Conservation (phyloP, 1,284 basidiomycete genomes). For the Trichosporon inkin region DNA sequence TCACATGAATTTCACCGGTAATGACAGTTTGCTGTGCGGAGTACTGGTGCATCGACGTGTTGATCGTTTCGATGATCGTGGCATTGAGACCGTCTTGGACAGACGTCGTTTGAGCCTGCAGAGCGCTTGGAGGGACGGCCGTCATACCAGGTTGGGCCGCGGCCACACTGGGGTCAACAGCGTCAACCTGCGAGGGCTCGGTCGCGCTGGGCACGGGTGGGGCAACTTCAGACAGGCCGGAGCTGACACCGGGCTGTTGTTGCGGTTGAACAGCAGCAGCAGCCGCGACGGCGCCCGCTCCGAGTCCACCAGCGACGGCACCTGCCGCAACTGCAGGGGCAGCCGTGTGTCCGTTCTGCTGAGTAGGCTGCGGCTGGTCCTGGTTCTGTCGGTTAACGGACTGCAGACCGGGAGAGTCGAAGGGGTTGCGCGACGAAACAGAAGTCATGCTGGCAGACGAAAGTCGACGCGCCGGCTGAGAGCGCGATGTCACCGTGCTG, state of each 20-base stretch:
- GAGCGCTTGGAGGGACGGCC: too few relatives aligned
- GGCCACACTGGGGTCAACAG: background rate
- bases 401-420: constrained; percentile 37
- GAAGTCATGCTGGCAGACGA: constrained; percentile 1
- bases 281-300: background rate
- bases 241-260: background rate
- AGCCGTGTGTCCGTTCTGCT: background rate
- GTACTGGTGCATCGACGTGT: constrained; percentile 49
- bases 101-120: background rate
- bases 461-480: constrained; percentile 8
- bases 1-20: constrained; percentile 51
- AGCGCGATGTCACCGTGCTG: background rate
- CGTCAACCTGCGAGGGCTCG: background rate
- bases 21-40: constrained; percentile 13
- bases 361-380: background rate
- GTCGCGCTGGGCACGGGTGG: background rate
- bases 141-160: background rate
- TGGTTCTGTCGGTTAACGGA: background rate
- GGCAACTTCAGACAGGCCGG: background rate
- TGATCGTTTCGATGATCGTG: constrained; percentile 54
- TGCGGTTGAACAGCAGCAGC: background rate
- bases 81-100: constrained; percentile 38
- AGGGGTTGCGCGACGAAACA: constrained; percentile 41
- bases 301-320: constrained; percentile 1
- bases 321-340: constrained; percentile 6